Percentiles rank a stretch among this genome's conserved stretches.
Conservation (phyloP, 306 rosid species). For the Castanea mollissima region DNA sequence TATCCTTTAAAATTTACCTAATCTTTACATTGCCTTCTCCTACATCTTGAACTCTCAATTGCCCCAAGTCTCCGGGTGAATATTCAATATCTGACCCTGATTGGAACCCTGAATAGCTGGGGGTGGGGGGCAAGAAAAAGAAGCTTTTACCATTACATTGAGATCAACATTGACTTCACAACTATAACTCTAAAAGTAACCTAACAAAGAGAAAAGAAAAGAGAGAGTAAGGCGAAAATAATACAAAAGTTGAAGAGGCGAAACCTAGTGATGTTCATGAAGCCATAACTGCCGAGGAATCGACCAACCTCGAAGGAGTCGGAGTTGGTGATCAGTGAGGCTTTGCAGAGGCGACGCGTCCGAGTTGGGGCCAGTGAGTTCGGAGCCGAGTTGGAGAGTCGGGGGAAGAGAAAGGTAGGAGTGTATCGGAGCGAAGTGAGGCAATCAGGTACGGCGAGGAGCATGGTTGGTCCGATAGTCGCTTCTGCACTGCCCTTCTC, state of each 20-base stretch:
- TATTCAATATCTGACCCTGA: slow-evolving; percentile 38
- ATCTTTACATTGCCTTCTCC: slow-evolving; percentile 90
- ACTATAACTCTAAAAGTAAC: neutral
- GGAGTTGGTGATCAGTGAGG: slow-evolving; percentile 55
- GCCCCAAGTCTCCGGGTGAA: slow-evolving; percentile 52
- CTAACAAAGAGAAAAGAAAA: neutral
- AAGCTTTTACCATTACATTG: neutral
- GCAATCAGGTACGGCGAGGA: slow-evolving; percentile 21
- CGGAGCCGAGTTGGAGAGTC: neutral
- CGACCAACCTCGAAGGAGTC: slow-evolving; percentile 90
- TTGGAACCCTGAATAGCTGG: slow-evolving; percentile 59
- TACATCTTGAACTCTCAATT: slow-evolving; percentile 69
- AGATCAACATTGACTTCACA: neutral
- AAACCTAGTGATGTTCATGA: slow-evolving; percentile 84
- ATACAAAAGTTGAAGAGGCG: neutral
- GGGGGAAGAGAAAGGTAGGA: neutral
- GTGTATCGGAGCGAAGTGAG: slow-evolving; percentile 17
- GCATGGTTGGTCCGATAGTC: slow-evolving; percentile 5
- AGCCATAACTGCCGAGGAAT: slow-evolving; percentile 84
- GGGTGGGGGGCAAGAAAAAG: neutral
- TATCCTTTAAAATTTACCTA: slow-evolving; percentile 40
- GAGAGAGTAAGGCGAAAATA: neutral
- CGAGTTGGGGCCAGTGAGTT: slow-evolving; percentile 23
- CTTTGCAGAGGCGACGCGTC: slow-evolving; percentile 31
- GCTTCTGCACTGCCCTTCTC: neutral